Conservation (phyloP, 768 basidiomycete genomes). For the Russula abietina region DNA sequence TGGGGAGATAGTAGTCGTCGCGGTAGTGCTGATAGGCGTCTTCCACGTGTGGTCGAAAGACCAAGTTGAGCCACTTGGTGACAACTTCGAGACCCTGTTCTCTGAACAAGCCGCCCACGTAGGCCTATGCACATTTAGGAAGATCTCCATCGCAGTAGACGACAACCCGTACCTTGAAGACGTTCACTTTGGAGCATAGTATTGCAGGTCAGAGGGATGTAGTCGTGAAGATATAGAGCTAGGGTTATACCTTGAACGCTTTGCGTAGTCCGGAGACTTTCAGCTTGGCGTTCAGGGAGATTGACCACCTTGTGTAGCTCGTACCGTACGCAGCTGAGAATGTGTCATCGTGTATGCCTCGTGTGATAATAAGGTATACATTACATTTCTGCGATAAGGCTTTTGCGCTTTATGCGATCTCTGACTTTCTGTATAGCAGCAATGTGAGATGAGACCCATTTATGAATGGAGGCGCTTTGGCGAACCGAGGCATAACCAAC, state of each 20-base stretch:
- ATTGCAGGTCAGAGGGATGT: neutral
- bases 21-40: neutral
- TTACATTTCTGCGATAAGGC: conserved; percentile 5
- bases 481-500: too few species aligned
- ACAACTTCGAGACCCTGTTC: conserved; percentile 5
- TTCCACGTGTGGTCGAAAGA: neutral
- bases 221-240: too few species aligned
- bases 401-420: conserved; percentile 1
- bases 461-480: too few species aligned
- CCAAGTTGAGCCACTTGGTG: neutral
- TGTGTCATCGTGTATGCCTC: neutral
- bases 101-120: conserved; percentile 7
- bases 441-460: neutral
- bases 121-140: conserved; percentile 5
- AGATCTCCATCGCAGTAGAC: neutral
- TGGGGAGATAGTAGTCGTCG: neutral
- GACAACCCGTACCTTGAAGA: conserved; percentile 9
- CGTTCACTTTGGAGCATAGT: neutral
- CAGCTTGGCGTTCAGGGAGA: neutral
- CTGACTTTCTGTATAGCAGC: neutral
- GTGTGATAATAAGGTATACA: neutral
- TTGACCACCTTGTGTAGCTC: neutral
- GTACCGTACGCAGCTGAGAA: conserved; percentile 6
- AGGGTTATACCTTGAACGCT: conserved; percentile 4
- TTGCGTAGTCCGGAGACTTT: neutral